Evolutionary conservation across 2,329 filamentous ascomycete genomes (phyloP), one percentile per base, ranked within the genome.

Genomic region (Botryotinia narcissicola): DNA sequence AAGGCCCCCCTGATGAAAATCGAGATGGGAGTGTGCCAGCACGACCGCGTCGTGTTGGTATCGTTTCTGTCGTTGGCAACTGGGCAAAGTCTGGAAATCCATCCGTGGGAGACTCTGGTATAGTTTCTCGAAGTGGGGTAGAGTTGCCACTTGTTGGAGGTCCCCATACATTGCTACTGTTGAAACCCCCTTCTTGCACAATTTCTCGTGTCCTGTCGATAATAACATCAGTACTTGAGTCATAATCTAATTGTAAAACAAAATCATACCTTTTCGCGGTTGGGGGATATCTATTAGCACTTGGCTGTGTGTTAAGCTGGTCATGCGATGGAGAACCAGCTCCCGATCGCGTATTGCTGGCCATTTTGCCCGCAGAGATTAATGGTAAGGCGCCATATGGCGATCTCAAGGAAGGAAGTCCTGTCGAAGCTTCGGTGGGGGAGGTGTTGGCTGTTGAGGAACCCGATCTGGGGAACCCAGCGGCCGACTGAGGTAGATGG

Each of bases 321-420:
- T 98, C 96, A 85, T 97, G 95, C 84, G 95, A 98, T 80, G 96
- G 96, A 87, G 96, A 99, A 82, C 95, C 95, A 86, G 94, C 91
- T 86, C 95, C 94, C 81, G 95, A 92, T 85, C 95, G 89, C 80
- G 89, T 83, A 79, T 84, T 86, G 77, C 84, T 84, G 76, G 87
- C 83, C 87, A 91, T 90, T 81, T 90, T 90, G 79, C 84, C 83
- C 74, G 85, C 83, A 74, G 86, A 83, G 75, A 85, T 90, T 78
- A 93, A 84, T 66, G 91, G 86, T 75, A 92, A 85, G 74, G 90
- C 90, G 74, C 90, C 90, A 81, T 95, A 93, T 35, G 93, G 89
- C 77, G 93, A 92, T 83, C 94, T 90, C 78, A 91, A 84, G 74
- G 68, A 46, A 57, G 86, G 83, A 79, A 87, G 87, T 79, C 89